Conservation (phyloP, 768 basidiomycete species). For the Kondoa subrosea region DNA sequence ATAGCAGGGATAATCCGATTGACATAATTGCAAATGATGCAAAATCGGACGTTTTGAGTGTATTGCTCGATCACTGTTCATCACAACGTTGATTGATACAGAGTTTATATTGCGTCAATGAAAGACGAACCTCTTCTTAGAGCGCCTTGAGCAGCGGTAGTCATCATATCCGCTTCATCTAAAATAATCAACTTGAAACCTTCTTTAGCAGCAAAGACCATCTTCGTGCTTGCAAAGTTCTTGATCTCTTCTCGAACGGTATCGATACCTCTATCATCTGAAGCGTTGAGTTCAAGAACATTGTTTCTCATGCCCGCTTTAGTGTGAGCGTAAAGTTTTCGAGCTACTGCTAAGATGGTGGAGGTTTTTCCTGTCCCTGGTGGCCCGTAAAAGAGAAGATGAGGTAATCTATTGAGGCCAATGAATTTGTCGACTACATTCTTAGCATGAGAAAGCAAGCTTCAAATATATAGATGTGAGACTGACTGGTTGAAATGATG, state of each 20-base stretch:
- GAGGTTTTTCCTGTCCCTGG: slow-evolving; percentile 98
- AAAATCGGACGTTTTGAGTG: slow-evolving; percentile 95
- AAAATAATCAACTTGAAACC: slow-evolving; percentile 86
- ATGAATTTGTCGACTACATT: slow-evolving; percentile 83
- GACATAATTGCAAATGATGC: slow-evolving; percentile 99
- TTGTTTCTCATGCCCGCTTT: slow-evolving; percentile 45
- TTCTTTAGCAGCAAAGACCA: slow-evolving; percentile 35
- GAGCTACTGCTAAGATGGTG: slow-evolving; percentile 85
- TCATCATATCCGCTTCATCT: slow-evolving; percentile 99
- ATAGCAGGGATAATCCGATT: slow-evolving; percentile 98
- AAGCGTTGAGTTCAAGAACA: slow-evolving; percentile 95
- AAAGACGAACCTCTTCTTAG: slow-evolving; percentile 49
- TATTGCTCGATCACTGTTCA: slow-evolving; percentile 79
- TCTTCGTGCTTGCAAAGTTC: slow-evolving; percentile 90
- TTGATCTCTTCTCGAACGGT: slow-evolving; percentile 98
- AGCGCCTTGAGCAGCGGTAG: slow-evolving; percentile 87
- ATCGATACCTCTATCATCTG: slow-evolving; percentile 95
- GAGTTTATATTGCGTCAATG: neutral
- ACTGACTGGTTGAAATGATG: slow-evolving; percentile 80
- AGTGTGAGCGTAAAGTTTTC: slow-evolving; percentile 69
- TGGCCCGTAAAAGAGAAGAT: slow-evolving; percentile 91
- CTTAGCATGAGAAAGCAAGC: neutral
- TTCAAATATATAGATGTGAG: slow-evolving; percentile 4
- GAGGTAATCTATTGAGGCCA: slow-evolving; percentile 79
- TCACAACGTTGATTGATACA: neutral